Base-by-base conservation (phyloP, 257 asterid genomes). In the Solanum ossicruentum region DNA sequence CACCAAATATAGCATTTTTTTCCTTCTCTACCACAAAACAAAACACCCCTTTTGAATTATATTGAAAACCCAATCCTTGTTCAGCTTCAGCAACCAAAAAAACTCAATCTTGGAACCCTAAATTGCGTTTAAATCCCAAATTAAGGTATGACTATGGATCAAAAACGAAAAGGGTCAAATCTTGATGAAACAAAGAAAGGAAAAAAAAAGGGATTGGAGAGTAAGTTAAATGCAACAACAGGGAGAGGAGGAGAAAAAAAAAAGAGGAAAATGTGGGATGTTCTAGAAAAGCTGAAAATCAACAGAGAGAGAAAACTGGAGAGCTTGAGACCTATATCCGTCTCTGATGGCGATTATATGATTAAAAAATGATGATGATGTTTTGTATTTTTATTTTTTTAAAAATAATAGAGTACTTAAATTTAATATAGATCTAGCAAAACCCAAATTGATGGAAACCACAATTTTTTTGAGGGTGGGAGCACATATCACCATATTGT, bases 1-100 rank as follows among this genome's bases (percentile, higher is more conserved):
- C 90, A 90, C 91, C 93, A 89, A 90, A 86, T 80, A 89, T 63
- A 90, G 88, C 97, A 95, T 92, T 89, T 88, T 87, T 28, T 47
- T 9, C 28, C 13, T 8, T 15, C 57, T 18, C 43, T 78, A 65
- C 52, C 82, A 63, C 6, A 78, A 78, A 78, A 78, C 60, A 49
- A 78, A 78, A 28, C 3, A 11, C 1, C 52, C 78, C 78, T 12
- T 28, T 70, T 70, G 78, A 70, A 52, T 66, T 66, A 66, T 4
- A 32, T 66, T 15, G 12, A 32, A 65, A 66, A 66, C 15, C 18
- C 12, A 73, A 73, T 73, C 21, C 81, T 45, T 73, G 41, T 45
- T 45, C 58, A 73, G 57, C 81, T 77, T 77, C 28, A 77, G 9
- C 13, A 26, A 51, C 63, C 57, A 77, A 77, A 77, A 77, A 16